These are phyloP conservation scores for Echites panduratus DNA, from an alignment of 257 asterid genomes.

Conservation along the genomic window DNA sequence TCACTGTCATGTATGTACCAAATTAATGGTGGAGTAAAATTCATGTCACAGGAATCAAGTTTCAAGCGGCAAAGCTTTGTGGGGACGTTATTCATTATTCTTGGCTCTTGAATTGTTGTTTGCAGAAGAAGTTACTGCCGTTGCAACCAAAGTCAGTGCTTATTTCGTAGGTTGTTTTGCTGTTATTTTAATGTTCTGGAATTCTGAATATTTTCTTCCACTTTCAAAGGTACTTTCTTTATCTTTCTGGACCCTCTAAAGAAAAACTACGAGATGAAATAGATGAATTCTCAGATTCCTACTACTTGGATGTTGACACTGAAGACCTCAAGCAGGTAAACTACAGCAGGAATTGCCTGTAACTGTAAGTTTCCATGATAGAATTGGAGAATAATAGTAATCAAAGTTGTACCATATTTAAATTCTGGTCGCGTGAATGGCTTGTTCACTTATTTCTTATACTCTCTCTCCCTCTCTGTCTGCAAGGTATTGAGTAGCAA, in stretches of 20 bases:
- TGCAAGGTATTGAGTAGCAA: slow-evolving; percentile 53
- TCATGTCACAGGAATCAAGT: slow-evolving; percentile 65
- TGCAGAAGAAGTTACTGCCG: slow-evolving; percentile 71
- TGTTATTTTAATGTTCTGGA: slow-evolving; percentile 8
- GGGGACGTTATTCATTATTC: slow-evolving; percentile 86
- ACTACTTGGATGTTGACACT: slow-evolving; percentile 55
- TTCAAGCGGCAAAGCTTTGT: slow-evolving; percentile 81
- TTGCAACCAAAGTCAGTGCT: slow-evolving; percentile 70
- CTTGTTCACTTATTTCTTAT: neutral
- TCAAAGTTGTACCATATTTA: neutral
- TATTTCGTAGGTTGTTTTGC: neutral
- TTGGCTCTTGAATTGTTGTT: slow-evolving; percentile 82
- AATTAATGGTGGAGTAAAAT: neutral
- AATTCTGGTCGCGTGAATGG: neutral
- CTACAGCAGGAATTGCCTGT: neutral
- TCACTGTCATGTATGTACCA: neutral
- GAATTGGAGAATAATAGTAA: too few species aligned
- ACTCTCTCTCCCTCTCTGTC: neutral
- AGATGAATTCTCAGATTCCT: slow-evolving; percentile 78
- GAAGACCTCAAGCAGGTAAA: slow-evolving; percentile 65
- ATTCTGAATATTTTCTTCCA: slow-evolving; percentile 5
- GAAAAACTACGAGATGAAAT: slow-evolving; percentile 68
- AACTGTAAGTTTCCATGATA: too few species aligned
- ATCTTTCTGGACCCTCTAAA: slow-evolving; percentile 74
- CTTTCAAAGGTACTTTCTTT: slow-evolving; percentile 58